phyloP scores from a whole-genome alignment of 1,284 basidiomycete species.

The Phellopilus nigrolimitatus region DNA sequence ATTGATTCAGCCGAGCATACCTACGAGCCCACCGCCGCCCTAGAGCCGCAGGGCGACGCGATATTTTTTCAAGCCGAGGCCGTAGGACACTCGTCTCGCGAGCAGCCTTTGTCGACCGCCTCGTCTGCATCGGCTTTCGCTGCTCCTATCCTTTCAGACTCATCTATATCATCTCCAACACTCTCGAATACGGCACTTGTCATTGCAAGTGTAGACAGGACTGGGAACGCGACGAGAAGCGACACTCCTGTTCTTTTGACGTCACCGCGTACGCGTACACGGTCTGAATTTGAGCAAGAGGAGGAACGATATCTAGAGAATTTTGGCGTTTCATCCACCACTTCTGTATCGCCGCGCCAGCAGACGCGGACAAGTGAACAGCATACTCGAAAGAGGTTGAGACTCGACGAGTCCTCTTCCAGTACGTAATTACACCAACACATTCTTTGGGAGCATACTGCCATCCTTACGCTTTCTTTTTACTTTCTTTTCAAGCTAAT shows the following conservation, averaged over 20 bases:
- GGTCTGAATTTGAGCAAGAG: slow-evolving; percentile 16
- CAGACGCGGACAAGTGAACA: background rate
- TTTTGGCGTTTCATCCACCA: background rate
- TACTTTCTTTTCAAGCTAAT: slow-evolving; percentile 25
- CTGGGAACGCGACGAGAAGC: background rate
- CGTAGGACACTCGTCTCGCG: background rate
- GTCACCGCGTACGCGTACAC: slow-evolving; percentile 15
- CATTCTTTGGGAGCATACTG: background rate
- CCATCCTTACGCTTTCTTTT: slow-evolving; percentile 20
- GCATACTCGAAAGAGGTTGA: slow-evolving; percentile 61
- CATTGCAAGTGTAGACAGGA: slow-evolving; percentile 4
- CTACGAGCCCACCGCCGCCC: slow-evolving; percentile 17
- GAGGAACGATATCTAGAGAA: slow-evolving; percentile 6
- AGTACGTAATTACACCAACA: slow-evolving; percentile 25
- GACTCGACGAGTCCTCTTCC: slow-evolving; percentile 41
- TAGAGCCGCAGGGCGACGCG: slow-evolving; percentile 20
- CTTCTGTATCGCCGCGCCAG: background rate
- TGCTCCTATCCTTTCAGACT: background rate
- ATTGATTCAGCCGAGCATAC: slow-evolving; percentile 20
- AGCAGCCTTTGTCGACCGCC: slow-evolving; percentile 1
- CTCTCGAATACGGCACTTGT: background rate
- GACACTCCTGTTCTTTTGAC: background rate
- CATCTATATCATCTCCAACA: background rate
- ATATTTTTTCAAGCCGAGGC: slow-evolving; percentile 3
- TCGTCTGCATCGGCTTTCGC: background rate